phyloP scores from a whole-genome alignment of 139 green algal species.

The Chlorella sp. region DNA sequence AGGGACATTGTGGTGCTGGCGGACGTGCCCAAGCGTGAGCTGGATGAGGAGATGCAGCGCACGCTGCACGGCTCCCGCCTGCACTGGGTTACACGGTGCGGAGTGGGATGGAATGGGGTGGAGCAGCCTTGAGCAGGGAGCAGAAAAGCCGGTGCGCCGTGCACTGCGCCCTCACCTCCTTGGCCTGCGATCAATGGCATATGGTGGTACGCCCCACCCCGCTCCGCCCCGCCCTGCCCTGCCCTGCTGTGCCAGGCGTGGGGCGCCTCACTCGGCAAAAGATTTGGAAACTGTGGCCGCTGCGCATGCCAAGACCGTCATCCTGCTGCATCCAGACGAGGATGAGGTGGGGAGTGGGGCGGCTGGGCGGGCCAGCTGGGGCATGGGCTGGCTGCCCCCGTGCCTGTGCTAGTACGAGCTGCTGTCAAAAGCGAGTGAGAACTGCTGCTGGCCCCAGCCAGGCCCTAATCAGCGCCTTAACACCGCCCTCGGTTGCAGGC shows the following conservation, averaged over 20 bases:
- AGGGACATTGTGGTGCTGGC: slow-evolving; percentile 25
- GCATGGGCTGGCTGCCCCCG: neutral
- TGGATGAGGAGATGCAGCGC: slow-evolving; percentile 21
- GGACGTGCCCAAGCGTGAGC: neutral
- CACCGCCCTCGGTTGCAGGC: neutral
- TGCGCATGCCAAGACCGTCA: slow-evolving; percentile 28
- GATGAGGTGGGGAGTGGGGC: slow-evolving; percentile 1
- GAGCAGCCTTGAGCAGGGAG: too few species aligned
- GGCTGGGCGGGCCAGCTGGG: neutral
- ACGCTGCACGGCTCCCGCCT: slow-evolving; percentile 20
- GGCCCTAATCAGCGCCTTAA: neutral
- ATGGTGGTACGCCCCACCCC: too few species aligned
- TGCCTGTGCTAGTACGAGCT: neutral
- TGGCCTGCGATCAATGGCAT: too few species aligned
- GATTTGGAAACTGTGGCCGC: slow-evolving; percentile 37
- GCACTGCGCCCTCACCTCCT: too few species aligned
- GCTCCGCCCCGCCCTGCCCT: too few species aligned
- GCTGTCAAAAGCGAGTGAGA: neutral
- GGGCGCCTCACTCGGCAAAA: slow-evolving; percentile 29
- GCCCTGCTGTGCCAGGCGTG: neutral
- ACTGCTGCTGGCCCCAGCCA: neutral
- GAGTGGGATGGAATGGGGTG: too few species aligned
- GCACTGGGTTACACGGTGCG: slow-evolving; percentile 9
- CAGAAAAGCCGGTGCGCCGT: too few species aligned
- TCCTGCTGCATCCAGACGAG: slow-evolving; percentile 35